These are phyloP conservation scores for Cyberlindnera euphorbiae DNA, from an alignment of 805 yeast species.

Conservation along the genomic window DNA sequence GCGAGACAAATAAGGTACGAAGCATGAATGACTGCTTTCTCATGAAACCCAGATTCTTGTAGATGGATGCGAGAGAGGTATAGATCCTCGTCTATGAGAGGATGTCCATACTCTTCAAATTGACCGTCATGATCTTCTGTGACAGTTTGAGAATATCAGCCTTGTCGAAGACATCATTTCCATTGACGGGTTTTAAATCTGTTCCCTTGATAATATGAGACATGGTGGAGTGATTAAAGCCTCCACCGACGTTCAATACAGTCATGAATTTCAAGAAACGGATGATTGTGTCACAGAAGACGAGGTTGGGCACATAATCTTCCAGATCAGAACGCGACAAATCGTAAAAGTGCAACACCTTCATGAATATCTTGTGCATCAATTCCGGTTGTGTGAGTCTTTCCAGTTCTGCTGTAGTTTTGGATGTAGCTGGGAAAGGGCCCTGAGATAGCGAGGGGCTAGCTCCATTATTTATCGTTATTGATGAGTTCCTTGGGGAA, in stretches of 20 bases:
- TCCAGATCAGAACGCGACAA: constrained; percentile 52
- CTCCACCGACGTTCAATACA: constrained; percentile 43
- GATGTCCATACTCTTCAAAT: constrained; percentile 40
- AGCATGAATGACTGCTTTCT: constrained; percentile 71
- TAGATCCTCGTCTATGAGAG: constrained; percentile 58
- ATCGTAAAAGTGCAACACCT: constrained; percentile 40
- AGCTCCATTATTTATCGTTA: not conserved
- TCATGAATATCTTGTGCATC: constrained; percentile 34
- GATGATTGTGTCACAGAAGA: constrained; percentile 66
- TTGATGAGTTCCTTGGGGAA: constrained; percentile 47
- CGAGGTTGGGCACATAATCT: constrained; percentile 78
- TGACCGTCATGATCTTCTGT: constrained; percentile 41
- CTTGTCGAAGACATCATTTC: constrained; percentile 24
- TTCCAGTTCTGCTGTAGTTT: constrained; percentile 17
- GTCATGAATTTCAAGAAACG: constrained; percentile 61
- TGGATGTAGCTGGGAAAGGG: not conserved
- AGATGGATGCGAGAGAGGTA: constrained; percentile 60
- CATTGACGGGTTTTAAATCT: constrained; percentile 15
- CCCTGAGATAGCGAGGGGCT: not conserved
- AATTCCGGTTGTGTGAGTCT: constrained; percentile 30
- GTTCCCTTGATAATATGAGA: constrained; percentile 41
- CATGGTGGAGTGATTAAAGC: constrained; percentile 38
- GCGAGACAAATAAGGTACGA: constrained; percentile 53
- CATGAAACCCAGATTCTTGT: constrained; percentile 50
- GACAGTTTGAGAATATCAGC: constrained; percentile 45